Percentiles rank a stretch among this genome's conserved stretches.
These are phyloP conservation scores for Boechera divaricarpa DNA, from an alignment of 345 rosid species.

Conservation along the genomic window DNA sequence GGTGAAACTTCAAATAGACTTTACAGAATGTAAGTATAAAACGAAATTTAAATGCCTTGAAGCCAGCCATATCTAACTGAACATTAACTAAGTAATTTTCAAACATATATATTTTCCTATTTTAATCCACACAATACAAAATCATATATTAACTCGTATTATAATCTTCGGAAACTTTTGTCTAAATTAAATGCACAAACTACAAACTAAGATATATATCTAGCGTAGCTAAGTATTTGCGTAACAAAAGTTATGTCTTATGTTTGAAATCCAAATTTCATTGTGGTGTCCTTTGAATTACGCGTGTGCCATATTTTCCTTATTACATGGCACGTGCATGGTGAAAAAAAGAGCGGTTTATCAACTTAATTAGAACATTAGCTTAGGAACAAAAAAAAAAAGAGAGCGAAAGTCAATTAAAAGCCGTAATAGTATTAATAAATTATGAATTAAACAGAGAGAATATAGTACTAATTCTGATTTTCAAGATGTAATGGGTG, in stretches of 20 bases:
- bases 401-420: neutral
- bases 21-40: too few relatives aligned
- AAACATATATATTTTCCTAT: too few relatives aligned
- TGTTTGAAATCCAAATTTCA: neutral
- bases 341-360: neutral
- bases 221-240: neutral
- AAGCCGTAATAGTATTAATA: neutral
- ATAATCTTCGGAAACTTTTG: neutral
- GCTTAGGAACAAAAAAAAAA: neutral
- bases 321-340: constrained; percentile 8
- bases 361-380: too few relatives aligned
- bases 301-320: neutral
- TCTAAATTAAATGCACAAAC: neutral
- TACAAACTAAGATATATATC: neutral
- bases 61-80: too few relatives aligned
- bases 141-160: too few relatives aligned
- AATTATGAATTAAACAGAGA: too few relatives aligned
- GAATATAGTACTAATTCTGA: too few relatives aligned
- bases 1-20: too few relatives aligned
- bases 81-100: too few relatives aligned
- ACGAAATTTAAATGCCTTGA: too few relatives aligned
- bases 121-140: too few relatives aligned
- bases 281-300: neutral
- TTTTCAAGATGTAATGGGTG: too few relatives aligned
- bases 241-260: neutral